These are phyloP conservation scores for Fusarium sp. DNA, from an alignment of 2,329 filamentous ascomycete genomes.

Conservation along the genomic window DNA sequence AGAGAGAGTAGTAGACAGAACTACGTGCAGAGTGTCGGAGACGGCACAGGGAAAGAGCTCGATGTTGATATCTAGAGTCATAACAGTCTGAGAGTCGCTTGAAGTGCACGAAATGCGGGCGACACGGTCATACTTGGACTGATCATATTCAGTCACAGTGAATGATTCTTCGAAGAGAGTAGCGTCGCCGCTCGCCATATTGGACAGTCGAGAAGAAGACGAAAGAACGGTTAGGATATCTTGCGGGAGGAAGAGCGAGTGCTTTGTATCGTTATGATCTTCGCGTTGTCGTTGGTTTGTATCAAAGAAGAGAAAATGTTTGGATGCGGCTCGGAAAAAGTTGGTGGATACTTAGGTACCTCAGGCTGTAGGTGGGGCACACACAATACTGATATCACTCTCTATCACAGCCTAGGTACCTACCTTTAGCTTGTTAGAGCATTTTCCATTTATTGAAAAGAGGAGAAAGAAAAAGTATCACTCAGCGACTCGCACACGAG, in stretches of 20 bases:
- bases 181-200: slow-evolving; percentile 72
- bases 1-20: slow-evolving; percentile 85
- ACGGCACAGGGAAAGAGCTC: slow-evolving; percentile 84
- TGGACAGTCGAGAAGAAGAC: not conserved
- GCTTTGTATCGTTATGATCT: not conserved
- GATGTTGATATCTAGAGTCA: slow-evolving; percentile 92
- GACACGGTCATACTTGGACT: slow-evolving; percentile 94
- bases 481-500: not conserved
- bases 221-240: not conserved
- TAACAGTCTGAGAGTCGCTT: slow-evolving; percentile 75
- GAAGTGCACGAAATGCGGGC: slow-evolving; percentile 84
- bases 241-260: not conserved
- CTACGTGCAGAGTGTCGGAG: slow-evolving; percentile 81
- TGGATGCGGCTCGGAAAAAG: slow-evolving; percentile 33
- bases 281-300: slow-evolving; percentile 17
- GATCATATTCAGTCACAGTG: slow-evolving; percentile 80
- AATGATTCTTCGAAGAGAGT: slow-evolving; percentile 95
- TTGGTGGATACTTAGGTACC: slow-evolving; percentile 22
- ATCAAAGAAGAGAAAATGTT: slow-evolving; percentile 37
- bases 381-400: slow-evolving; percentile 5
- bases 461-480: not conserved
- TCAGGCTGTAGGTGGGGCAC: slow-evolving; percentile 34
- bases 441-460: not conserved
- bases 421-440: not conserved
- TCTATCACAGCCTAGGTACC: not conserved